Evolutionary conservation across 345 rosid genomes (phyloP).

Genomic region (Aquilaria sinensis): DNA sequence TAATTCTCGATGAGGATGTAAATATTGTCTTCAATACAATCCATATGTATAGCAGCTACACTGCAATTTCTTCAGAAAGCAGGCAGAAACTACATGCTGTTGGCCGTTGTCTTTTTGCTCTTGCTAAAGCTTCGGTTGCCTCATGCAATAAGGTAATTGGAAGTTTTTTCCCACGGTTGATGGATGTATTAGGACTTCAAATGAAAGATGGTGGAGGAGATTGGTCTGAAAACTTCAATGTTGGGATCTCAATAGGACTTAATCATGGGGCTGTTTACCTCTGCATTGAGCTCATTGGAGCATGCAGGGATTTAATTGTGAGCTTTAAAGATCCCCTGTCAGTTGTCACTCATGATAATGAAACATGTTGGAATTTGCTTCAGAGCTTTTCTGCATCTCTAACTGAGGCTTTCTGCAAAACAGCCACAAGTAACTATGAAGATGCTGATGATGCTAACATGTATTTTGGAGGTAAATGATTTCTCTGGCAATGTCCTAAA

Average conservation of each 20-base stretch:
- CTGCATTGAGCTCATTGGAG: conserved; percentile 58
- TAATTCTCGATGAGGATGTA: conserved; percentile 57
- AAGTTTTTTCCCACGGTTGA: conserved; percentile 46
- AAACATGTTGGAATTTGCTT: conserved; percentile 45
- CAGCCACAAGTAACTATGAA: conserved; percentile 18
- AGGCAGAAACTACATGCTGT: conserved; percentile 51
- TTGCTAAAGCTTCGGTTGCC: conserved; percentile 52
- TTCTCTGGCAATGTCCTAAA: conserved; percentile 15
- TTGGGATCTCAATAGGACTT: conserved; percentile 26
- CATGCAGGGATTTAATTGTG: conserved; percentile 52
- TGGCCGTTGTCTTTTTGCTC: conserved; percentile 57
- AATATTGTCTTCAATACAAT: conserved; percentile 44
- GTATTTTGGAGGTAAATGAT: conserved; percentile 64
- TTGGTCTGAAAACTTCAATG: conserved; percentile 21
- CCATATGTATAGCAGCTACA: conserved; percentile 33
- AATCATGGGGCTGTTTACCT: conserved; percentile 68
- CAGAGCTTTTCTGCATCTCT: conserved; percentile 41
- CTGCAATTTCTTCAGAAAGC: conserved; percentile 38
- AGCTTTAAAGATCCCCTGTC: conserved; percentile 21
- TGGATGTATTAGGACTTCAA: conserved; percentile 47
- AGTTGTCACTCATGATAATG: conserved; percentile 25
- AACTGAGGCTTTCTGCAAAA: conserved; percentile 39
- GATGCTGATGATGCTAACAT: conserved; percentile 26
- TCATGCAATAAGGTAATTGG: conserved; percentile 62
- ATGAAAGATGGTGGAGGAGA: conserved; percentile 24